phyloP scores from a whole-genome alignment of 306 rosid species.

The Hippophae gyantsensis region DNA sequence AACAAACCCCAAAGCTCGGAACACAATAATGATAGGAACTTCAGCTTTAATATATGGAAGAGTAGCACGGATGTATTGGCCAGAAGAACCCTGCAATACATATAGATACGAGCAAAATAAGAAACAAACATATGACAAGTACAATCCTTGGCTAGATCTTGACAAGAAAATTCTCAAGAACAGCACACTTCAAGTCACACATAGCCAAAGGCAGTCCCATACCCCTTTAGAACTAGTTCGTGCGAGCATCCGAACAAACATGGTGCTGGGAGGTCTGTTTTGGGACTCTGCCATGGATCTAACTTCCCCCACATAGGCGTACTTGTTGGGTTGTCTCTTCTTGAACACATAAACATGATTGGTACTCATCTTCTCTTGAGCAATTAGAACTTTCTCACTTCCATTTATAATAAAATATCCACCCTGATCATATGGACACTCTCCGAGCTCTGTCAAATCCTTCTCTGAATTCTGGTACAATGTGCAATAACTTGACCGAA shows the following conservation, averaged over 20 bases:
- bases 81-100: conserved; percentile 77
- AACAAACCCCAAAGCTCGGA: conserved; percentile 90
- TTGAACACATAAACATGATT: conserved; percentile 88
- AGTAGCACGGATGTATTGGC: conserved; percentile 86
- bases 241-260: conserved; percentile 98
- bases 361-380: conserved; percentile 95
- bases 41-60: conserved; percentile 88
- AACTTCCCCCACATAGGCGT: conserved; percentile 88
- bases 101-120: not conserved
- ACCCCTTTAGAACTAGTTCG: conserved; percentile 91
- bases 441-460: conserved; percentile 90
- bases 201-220: conserved; percentile 1
- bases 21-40: conserved; percentile 88
- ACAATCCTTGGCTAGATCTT: too few species aligned
- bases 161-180: not conserved
- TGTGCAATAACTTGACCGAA: conserved; percentile 92
- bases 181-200: not conserved
- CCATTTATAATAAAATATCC: conserved; percentile 86
- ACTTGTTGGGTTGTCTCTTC: conserved; percentile 91
- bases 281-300: conserved; percentile 99
- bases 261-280: conserved; percentile 89
- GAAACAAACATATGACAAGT: not conserved
- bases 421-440: conserved; percentile 92
- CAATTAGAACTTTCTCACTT: conserved; percentile 85
- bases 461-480: conserved; percentile 86